Evolutionary conservation across 306 rosid species (phyloP).

Genomic region (Gillenia trifoliata): DNA sequence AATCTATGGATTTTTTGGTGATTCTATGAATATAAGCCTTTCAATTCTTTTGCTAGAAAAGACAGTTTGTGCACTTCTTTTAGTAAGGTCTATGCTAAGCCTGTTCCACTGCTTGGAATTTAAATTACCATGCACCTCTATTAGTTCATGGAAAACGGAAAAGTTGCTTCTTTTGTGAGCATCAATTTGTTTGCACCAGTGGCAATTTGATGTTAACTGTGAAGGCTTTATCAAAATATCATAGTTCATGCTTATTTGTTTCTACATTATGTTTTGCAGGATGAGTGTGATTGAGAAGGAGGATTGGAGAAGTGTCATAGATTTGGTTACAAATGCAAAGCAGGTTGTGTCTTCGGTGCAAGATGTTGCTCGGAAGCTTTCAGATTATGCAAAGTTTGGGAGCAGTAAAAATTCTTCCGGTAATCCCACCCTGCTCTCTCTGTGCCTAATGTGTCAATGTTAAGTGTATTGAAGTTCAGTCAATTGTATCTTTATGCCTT

Average conservation of each 20-base stretch:
- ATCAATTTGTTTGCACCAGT: slow-evolving; percentile 11
- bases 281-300: slow-evolving; percentile 70
- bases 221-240: slow-evolving; percentile 20
- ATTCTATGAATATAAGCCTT: background rate
- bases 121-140: background rate
- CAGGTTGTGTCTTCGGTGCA: slow-evolving; percentile 77
- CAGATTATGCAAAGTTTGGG: slow-evolving; percentile 68
- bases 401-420: slow-evolving; percentile 42
- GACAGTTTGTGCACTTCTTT: background rate
- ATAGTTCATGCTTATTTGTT: slow-evolving; percentile 4
- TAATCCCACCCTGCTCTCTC: slow-evolving; percentile 18
- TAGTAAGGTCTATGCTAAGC: background rate
- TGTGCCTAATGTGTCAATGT: background rate
- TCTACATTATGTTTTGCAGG: slow-evolving; percentile 34
- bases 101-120: background rate
- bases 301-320: slow-evolving; percentile 72
- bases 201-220: slow-evolving; percentile 15
- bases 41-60: background rate
- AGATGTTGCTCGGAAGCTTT: slow-evolving; percentile 78
- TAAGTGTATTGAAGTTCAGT: background rate
- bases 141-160: background rate
- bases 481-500: background rate
- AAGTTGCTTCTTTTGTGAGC: background rate
- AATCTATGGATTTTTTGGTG: background rate
- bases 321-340: slow-evolving; percentile 84